Evolutionary conservation across 1,139 yeast species (phyloP).

Genomic region (Yamadazyma taylorii): DNA sequence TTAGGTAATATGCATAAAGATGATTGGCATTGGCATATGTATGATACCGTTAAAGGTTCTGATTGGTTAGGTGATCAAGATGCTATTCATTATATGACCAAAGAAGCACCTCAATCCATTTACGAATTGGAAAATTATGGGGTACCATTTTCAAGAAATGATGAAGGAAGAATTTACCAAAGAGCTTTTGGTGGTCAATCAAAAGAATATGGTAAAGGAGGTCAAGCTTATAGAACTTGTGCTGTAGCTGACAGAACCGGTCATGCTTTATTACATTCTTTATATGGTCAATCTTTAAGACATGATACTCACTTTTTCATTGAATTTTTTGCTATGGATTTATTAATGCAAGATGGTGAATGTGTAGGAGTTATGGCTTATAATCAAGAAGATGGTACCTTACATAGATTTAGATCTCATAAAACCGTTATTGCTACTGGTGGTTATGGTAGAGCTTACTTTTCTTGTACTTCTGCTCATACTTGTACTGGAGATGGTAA

Average conservation of each 20-base stretch:
- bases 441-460: conserved; percentile 98
- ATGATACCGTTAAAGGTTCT: conserved; percentile 99
- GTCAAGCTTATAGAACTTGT: conserved; percentile 98
- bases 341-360: conserved; percentile 92
- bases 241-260: conserved; percentile 99
- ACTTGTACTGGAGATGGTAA: conserved; percentile 99
- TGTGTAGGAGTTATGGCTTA: conserved; percentile 97
- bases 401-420: conserved; percentile 96
- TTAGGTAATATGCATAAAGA: conserved; percentile 96
- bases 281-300: conserved; percentile 94
- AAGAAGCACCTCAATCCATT: conserved; percentile 95
- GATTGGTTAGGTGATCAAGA: conserved; percentile 99
- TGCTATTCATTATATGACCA: conserved; percentile 98
- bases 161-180: conserved; percentile 95
- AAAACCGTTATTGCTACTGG: conserved; percentile 97
- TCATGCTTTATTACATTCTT: conserved; percentile 92
- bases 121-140: conserved; percentile 98
- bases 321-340: conserved; percentile 94
- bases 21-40: conserved; percentile 99
- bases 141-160: conserved; percentile 96
- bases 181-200: conserved; percentile 99
- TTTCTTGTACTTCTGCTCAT: conserved; percentile 98
- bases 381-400: conserved; percentile 98
- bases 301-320: conserved; percentile 98
- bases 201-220: conserved; percentile 94